A percentile compares a stretch with the other conserved stretches of the same genome.
Evolutionary conservation across 495 filamentous ascomycete genomes (phyloP).

Genomic region (Hyaloscypha hepaticicola): DNA sequence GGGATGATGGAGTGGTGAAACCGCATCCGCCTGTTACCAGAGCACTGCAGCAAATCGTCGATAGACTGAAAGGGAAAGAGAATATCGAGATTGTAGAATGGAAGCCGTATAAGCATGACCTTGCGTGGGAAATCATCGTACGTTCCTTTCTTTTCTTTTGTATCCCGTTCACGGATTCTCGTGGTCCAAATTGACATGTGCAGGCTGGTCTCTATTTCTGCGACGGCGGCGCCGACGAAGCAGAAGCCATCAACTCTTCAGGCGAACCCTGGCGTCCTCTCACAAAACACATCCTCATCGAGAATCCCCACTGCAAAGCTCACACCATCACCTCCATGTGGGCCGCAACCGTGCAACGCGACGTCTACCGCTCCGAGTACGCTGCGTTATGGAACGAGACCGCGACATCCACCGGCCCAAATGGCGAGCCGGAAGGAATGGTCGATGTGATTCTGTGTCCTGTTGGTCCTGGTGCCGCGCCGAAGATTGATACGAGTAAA

Average conservation of each 20-base stretch:
- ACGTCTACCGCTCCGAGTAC: constrained; percentile 58
- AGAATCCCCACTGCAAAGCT: constrained; percentile 45
- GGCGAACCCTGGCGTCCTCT: constrained; percentile 57
- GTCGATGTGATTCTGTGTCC: constrained; percentile 74
- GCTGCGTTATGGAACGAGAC: constrained; percentile 58
- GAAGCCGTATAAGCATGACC: constrained; percentile 60
- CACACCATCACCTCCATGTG: constrained; percentile 39
- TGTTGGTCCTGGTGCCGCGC: constrained; percentile 56
- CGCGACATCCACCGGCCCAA: constrained; percentile 13
- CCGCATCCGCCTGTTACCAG: constrained; percentile 69
- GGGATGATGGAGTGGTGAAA: constrained; percentile 67
- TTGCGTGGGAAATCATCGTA: constrained; percentile 59
- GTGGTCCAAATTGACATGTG: not conserved
- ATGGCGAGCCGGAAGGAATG: constrained; percentile 29
- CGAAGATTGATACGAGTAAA: constrained; percentile 55
- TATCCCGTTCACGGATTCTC: constrained; percentile 8
- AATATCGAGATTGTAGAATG: constrained; percentile 63
- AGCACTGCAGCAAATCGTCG: constrained; percentile 55
- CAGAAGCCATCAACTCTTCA: constrained; percentile 46
- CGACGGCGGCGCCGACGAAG: constrained; percentile 57
- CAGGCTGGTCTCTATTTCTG: constrained; percentile 52
- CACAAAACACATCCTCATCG: constrained; percentile 47
- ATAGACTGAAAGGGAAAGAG: constrained; percentile 47
- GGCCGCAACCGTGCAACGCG: constrained; percentile 43
- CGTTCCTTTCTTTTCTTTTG: constrained; percentile 7